These are phyloP conservation scores for Trametes versicolor DNA, from an alignment of 1,284 basidiomycete species.

Conservation along the genomic window DNA sequence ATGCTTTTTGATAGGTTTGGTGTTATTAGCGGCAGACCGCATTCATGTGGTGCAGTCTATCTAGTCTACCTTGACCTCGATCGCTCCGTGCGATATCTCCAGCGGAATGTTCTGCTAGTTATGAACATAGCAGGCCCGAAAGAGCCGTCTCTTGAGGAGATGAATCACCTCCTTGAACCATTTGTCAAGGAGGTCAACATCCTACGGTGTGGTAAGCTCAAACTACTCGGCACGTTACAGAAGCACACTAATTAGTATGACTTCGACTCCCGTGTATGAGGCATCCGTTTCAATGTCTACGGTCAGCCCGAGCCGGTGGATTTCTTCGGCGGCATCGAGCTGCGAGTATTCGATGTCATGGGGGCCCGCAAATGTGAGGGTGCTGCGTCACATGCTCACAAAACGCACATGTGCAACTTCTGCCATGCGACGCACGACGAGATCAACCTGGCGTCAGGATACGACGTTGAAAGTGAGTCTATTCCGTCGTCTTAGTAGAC, in stretches of 20 bases:
- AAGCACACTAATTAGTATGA: too few species aligned
- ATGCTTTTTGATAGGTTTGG: slow-evolving; percentile 36
- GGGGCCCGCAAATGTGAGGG: slow-evolving; percentile 10
- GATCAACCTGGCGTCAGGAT: slow-evolving; percentile 12
- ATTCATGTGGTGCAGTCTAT: slow-evolving; percentile 42
- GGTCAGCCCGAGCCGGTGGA: neutral
- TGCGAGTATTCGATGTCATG: slow-evolving; percentile 6
- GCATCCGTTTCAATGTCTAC: neutral
- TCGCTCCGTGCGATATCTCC: slow-evolving; percentile 35
- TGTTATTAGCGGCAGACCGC: slow-evolving; percentile 36
- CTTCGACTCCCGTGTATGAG: neutral
- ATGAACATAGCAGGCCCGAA: slow-evolving; percentile 11
- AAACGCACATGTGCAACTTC: slow-evolving; percentile 8
- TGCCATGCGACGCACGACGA: slow-evolving; percentile 8
- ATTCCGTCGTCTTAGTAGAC: too few species aligned
- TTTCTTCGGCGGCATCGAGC: slow-evolving; percentile 7
- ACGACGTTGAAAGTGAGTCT: slow-evolving; percentile 12
- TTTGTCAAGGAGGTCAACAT: slow-evolving; percentile 11
- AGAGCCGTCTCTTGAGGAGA: slow-evolving; percentile 36
- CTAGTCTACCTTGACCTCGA: slow-evolving; percentile 41
- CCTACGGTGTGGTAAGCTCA: neutral
- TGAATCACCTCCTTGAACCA: slow-evolving; percentile 34
- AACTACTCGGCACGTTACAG: too few species aligned
- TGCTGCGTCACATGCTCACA: slow-evolving; percentile 11
- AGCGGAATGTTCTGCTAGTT: slow-evolving; percentile 38